Evolutionary conservation across 257 asterid genomes (phyloP), one percentile per base, ranked within the genome.

Genomic region (Buddleja alternifolia): DNA sequence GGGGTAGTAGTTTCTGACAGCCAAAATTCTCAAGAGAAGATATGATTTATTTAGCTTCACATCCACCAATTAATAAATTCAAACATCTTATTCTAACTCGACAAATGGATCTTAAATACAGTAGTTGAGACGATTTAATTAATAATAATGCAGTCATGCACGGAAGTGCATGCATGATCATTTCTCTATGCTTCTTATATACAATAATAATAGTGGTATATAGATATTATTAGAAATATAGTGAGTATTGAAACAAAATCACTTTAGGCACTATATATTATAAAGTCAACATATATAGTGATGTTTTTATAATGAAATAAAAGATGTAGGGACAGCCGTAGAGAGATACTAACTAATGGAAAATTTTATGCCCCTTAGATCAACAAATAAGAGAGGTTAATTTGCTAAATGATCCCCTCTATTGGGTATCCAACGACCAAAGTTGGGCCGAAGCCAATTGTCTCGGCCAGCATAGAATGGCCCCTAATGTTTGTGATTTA

Each of bases 31-130:
- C 40, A 24, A 62, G 23, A n/a, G 54, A 24, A 62, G 23, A n/a
- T 44, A 19, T 63, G n/a, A n/a, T n/a, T n/a, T 29, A 29, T 29
- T 29, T 63, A 45, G 25, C 25, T 63, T 45, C 44, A 63, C 41
- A 63, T 63, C 69, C 25, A 45, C 10, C 15, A 24, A 4, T 61
- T 23, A 63, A 7, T 45, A 24, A 23, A 63, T 23, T 21, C 54
- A 61, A 60, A 41, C 21, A 21, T 21, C 17, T 6, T 60, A 45
- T 21, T 62, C 24, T 62, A 47, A 24, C 42, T 62, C 56, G 34
- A 17, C 54, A 21, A 42, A 42, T 63, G 69, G 56, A 63, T 63
- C 69, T 45, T 20, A 44, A 36, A 14, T 2, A 29, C 34, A 29
- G 34, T 29, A 29, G 34, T 29, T 29, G 34, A 2, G 5, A 29